Conservation (phyloP, 116 monocot species). For the Posidonia oceanica region DNA sequence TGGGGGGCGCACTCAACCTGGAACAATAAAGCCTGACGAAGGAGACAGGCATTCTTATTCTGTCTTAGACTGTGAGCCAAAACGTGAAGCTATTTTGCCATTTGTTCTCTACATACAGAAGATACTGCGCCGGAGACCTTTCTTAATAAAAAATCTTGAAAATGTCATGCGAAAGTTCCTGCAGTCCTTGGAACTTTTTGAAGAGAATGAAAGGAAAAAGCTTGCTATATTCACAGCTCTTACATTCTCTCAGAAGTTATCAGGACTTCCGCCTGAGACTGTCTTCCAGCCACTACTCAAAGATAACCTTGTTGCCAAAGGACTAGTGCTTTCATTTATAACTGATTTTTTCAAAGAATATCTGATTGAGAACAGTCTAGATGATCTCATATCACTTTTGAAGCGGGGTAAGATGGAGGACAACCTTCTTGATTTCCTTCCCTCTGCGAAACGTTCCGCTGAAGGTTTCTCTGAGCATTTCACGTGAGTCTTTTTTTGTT, state of each 20-base stretch:
- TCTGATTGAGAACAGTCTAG: constrained; percentile 72
- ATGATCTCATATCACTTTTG: constrained; percentile 91
- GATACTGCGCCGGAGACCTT: constrained; percentile 73
- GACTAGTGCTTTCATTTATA: constrained; percentile 89
- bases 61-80: constrained; percentile 71
- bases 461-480: constrained; percentile 93
- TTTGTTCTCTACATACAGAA: constrained; percentile 96
- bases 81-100: constrained; percentile 82
- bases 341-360: constrained; percentile 93
- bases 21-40: constrained; percentile 90
- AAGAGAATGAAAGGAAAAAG: constrained; percentile 86
- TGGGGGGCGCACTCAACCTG: constrained; percentile 95
- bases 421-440: constrained; percentile 85
- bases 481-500: constrained; percentile 32
- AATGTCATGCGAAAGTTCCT: constrained; percentile 94
- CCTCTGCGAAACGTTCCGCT: constrained; percentile 65
- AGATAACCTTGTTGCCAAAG: constrained; percentile 93
- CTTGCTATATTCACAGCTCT: constrained; percentile 95
- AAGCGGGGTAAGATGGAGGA: constrained; percentile 95
- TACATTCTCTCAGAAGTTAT: constrained; percentile 95
- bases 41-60: constrained; percentile 70
- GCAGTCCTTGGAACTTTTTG: constrained; percentile 92
- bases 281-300: constrained; percentile 93
- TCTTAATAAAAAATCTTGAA: constrained; percentile 94
- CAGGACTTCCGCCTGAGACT: constrained; percentile 90